Percentiles rank a stretch among this genome's conserved stretches.
Evolutionary conservation across 202 grass and related monocot genomes (phyloP).

Genomic region (Zizania palustris): DNA sequence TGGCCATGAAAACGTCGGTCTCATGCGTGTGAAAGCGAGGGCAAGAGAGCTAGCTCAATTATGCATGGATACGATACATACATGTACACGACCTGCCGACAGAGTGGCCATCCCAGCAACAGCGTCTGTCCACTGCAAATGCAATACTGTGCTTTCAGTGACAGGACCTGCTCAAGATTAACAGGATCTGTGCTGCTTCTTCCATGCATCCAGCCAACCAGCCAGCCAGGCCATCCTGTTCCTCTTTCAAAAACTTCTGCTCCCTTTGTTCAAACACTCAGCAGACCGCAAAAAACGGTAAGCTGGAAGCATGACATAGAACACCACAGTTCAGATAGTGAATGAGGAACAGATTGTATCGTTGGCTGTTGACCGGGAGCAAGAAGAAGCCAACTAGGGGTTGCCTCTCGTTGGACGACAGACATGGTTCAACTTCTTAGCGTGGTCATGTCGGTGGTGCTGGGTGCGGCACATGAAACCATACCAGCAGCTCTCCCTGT

Average conservation of each 20-base stretch:
- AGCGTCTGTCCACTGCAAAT: not conserved
- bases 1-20: not conserved
- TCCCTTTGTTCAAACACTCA: not conserved
- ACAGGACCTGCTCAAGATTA: conserved; percentile 1
- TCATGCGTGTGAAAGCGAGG: conserved; percentile 19
- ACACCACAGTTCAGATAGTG: no score
- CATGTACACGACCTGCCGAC: conserved; percentile 44
- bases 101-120: conserved; percentile 22
- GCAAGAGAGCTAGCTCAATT: not conserved
- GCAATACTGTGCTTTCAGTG: not conserved
- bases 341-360: not conserved
- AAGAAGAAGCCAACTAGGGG: conserved; percentile 20
- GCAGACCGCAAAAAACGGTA: not conserved
- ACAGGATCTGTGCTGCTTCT: not conserved
- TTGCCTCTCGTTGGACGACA: conserved; percentile 84
- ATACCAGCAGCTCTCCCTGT: conserved; percentile 88
- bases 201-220: not conserved
- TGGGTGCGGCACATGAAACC: conserved; percentile 85
- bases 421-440: conserved; percentile 85
- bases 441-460: conserved; percentile 69
- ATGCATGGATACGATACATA: not conserved
- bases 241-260: not conserved
- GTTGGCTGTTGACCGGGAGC: not conserved
- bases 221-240: not conserved
- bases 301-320: not conserved